Evolutionary conservation across 257 asterid species (phyloP).

Genomic region (Solanum neorickii): DNA sequence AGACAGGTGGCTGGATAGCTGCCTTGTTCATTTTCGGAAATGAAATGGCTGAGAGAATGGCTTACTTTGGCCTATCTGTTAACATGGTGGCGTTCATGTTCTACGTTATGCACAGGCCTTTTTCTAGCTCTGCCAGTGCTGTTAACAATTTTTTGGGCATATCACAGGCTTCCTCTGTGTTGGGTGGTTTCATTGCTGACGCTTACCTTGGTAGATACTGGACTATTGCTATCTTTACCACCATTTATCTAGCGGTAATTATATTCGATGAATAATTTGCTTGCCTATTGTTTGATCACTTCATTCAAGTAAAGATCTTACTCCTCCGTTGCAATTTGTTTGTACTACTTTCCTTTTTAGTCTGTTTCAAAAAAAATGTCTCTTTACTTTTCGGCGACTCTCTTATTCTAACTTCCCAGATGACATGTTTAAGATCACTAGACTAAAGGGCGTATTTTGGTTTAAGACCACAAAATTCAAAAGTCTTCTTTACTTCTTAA

Average conservation of each 20-base stretch:
- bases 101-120: constrained; percentile 92
- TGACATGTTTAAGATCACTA: background rate
- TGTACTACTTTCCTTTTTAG: background rate
- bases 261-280: background rate
- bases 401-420: background rate
- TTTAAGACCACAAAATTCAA: background rate
- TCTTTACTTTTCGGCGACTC: background rate
- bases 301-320: background rate
- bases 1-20: constrained; percentile 95
- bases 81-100: constrained; percentile 98
- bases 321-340: background rate
- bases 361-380: background rate
- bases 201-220: constrained; percentile 96
- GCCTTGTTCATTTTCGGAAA: constrained; percentile 98
- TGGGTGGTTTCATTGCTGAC: constrained; percentile 92
- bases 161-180: constrained; percentile 91
- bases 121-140: constrained; percentile 79
- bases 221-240: constrained; percentile 94
- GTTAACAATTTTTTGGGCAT: constrained; percentile 89
- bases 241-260: constrained; percentile 77
- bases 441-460: background rate
- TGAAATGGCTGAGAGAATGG: constrained; percentile 99
- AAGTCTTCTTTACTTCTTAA: background rate
- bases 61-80: constrained; percentile 89
- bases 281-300: background rate